Evolutionary conservation across 306 rosid genomes (phyloP), one percentile per base, ranked within the genome.

Genomic region (Dryas octopetala): DNA sequence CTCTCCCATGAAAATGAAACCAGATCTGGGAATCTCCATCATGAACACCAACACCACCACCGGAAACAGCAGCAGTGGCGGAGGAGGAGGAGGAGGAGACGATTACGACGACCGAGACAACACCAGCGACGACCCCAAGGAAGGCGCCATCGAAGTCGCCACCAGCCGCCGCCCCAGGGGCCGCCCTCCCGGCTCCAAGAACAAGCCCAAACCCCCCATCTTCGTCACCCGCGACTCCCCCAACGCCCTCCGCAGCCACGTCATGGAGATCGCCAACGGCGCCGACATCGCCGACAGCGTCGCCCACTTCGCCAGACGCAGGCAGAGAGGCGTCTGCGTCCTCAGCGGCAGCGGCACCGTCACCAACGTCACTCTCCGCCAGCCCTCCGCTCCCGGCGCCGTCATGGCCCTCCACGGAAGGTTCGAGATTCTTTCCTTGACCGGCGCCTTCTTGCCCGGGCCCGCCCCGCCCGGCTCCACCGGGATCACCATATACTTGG

Each of bases 201-300:
- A 93, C 86, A 93, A 88, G 80, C 96, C 98, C 0, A 90, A 84
- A 16, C 93, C 96, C 0, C 94, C 96, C 0, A 86, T 93, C 63
- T 86, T 88, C 48, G 92, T 93, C 12, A 93, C 98, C 1, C 73
- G 96, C 15, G 98, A 92, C 73, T 88, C 95, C 88, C 98, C 98
- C 67, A 92, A 92, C 80, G 90, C 93, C 15, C 92, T 93, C 1
- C 78, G 88, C 4, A 90, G 96, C 79, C 98, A 93, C 68, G 95
- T 93, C 54, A 87, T 93, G 91, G 98, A 93, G 90, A 79, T 93
- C n/a, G 77, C 96, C 7, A 73, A 49, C 68, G 98, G 98, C 0
- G 84, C 89, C 0, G 98, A 93, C 73, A 83, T 93, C 9, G 80
- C 83, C 0, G 95, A 87, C 3, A 74, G 91, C 44, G 79, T 93